These are phyloP conservation scores for Metschnikowia shivogae DNA, from an alignment of 805 yeast species.

Conservation along the genomic window DNA sequence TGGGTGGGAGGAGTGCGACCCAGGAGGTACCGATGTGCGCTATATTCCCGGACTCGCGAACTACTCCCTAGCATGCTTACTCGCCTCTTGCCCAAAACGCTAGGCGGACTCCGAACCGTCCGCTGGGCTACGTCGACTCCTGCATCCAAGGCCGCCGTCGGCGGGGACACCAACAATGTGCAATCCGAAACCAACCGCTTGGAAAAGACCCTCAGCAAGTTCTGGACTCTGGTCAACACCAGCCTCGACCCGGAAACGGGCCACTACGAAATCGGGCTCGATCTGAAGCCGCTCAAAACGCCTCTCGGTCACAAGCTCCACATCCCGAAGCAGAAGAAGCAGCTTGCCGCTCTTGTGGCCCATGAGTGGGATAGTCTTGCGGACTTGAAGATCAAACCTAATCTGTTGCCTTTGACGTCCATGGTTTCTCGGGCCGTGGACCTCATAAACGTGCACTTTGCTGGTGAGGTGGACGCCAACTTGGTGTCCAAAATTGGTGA, in stretches of 20 bases:
- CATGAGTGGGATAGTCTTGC: slow-evolving; percentile 87
- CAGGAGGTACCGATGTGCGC: too few relatives aligned
- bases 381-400: slow-evolving; percentile 62
- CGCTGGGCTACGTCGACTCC: slow-evolving; percentile 3
- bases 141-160: slow-evolving; percentile 30
- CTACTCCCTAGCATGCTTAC: background rate
- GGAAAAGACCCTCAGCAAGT: slow-evolving; percentile 63
- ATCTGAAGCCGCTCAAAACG: slow-evolving; percentile 73
- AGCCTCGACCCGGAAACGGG: slow-evolving; percentile 23
- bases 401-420: slow-evolving; percentile 82
- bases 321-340: slow-evolving; percentile 54
- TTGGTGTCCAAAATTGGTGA: slow-evolving; percentile 59
- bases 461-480: slow-evolving; percentile 39
- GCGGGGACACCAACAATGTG: slow-evolving; percentile 39
- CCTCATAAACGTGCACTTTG: slow-evolving; percentile 35
- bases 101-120: background rate
- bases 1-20: too few relatives aligned
- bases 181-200: slow-evolving; percentile 64
- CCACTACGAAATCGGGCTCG: slow-evolving; percentile 57
- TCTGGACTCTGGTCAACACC: slow-evolving; percentile 76
- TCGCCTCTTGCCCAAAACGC: background rate
- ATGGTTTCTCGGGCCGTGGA: slow-evolving; percentile 85
- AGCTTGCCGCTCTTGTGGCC: slow-evolving; percentile 69
- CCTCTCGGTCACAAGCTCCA: slow-evolving; percentile 72
- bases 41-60: background rate